Base-by-base conservation (phyloP, 225 moss, liverwort and hornwort genomes). In the Bryoerythrophyllum caledonicum region DNA sequence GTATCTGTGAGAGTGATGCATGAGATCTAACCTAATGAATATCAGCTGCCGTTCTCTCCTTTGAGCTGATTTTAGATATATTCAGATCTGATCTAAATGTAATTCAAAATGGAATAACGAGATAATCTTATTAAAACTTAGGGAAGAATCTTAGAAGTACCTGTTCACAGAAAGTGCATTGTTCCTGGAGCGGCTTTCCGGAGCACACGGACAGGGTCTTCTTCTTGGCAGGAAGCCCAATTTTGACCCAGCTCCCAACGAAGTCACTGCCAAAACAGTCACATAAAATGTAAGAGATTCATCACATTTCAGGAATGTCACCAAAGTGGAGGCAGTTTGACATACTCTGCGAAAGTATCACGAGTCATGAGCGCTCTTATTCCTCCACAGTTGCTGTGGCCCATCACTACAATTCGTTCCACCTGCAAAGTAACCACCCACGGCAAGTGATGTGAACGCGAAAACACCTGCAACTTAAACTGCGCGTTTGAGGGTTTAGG, bases 381-480 rank as follows among this genome's bases (percentile, higher is more conserved):
- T 56, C 96, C 96, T 67, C 96, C 96, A 80, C 96, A 96, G 61
- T 79, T 82, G 66, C 93, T 91, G 78, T 96, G 96, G 27, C 96
- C 96, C 79, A 92, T 90, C 17, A 96, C 90, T 55, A 96, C 91
- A 59, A 96, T 90, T 60, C 85, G 90, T 44, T 93, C 93, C 58
- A 96, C 95, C 93, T 95, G 86, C 68, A 21, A 58, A 26, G 44
- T 15, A 44, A 17, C 26, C 44, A 44, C 25, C 44, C 44, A 44
- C 24, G 24, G 44, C 26, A 17, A 44, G 25, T 38, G 44, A 2
- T 46, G 63, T 27, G 7, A 25, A 73, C 15, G 17, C 27, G 7
- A 71, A 26, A 71, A 70, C 19, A 32, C 3, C 10, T 57, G 41
- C 26, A 55, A 70, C n/a, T 37, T 5, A n/a, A 34, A 6, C 34